These are phyloP conservation scores for Madurella mycetomatis DNA, from an alignment of 2,329 filamentous ascomycete species.

Conservation along the genomic window DNA sequence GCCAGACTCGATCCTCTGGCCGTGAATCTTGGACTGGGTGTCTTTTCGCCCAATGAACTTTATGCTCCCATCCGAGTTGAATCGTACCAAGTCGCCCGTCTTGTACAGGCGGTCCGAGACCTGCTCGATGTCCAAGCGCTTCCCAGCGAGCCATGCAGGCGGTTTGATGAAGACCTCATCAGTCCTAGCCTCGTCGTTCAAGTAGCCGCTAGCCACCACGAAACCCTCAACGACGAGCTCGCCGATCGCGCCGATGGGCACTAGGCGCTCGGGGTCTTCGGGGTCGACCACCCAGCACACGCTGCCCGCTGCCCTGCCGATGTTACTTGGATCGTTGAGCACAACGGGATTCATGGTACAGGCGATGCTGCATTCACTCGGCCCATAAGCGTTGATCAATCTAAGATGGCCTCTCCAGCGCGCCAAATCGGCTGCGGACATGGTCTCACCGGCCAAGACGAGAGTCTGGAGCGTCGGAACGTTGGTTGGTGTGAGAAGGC, in stretches of 20 bases:
- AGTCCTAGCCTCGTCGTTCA: slow-evolving; percentile 43
- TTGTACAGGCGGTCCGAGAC: slow-evolving; percentile 32
- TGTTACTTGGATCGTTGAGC: slow-evolving; percentile 3
- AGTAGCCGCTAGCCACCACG: slow-evolving; percentile 44
- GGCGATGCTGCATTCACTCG: slow-evolving; percentile 18
- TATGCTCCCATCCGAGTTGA: slow-evolving; percentile 31
- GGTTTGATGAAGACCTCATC: slow-evolving; percentile 40
- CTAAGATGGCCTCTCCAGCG: slow-evolving; percentile 14
- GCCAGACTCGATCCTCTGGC: slow-evolving; percentile 44
- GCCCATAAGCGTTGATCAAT: slow-evolving; percentile 22
- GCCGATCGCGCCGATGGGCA: slow-evolving; percentile 30
- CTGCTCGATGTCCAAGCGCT: not conserved
- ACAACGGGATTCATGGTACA: slow-evolving; percentile 10
- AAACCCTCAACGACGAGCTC: slow-evolving; percentile 38
- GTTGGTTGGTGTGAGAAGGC: slow-evolving; percentile 19
- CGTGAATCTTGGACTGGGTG: slow-evolving; percentile 49
- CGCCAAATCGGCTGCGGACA: slow-evolving; percentile 12
- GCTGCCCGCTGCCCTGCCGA: slow-evolving; percentile 20
- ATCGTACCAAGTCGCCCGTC: slow-evolving; percentile 39
- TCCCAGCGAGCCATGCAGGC: slow-evolving; percentile 32
- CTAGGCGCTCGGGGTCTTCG: slow-evolving; percentile 24
- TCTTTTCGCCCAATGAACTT: slow-evolving; percentile 45
- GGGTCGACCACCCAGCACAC: slow-evolving; percentile 30
- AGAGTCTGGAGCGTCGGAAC: slow-evolving; percentile 24
- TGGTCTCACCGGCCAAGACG: slow-evolving; percentile 23